Evolutionary conservation across 2,329 filamentous ascomycete genomes (phyloP).

Genomic region (Stachybotrys elegans): DNA sequence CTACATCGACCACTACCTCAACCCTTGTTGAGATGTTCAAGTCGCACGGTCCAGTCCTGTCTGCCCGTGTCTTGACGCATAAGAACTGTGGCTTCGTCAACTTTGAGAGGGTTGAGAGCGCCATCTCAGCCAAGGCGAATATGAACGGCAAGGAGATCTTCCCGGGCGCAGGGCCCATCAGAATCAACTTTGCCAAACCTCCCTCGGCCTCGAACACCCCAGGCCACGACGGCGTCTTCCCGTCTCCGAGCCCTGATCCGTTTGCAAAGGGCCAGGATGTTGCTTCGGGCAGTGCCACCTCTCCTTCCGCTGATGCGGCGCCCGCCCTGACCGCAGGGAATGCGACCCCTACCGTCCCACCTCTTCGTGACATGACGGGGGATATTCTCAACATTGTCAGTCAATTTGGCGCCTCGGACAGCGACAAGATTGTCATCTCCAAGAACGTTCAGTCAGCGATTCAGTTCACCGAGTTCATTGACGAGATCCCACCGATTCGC

Average conservation of each 20-base stretch:
- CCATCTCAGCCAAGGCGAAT: conserved; percentile 78
- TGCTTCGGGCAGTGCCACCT: conserved; percentile 21
- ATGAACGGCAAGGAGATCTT: conserved; percentile 98
- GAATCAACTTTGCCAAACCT: conserved; percentile 96
- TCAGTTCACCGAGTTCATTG: conserved; percentile 63
- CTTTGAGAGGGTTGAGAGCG: conserved; percentile 87
- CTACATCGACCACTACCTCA: conserved; percentile 91
- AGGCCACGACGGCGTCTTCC: conserved; percentile 79
- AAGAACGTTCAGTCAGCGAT: conserved; percentile 73
- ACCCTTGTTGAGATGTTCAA: conserved; percentile 94
- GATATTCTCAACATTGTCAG: conserved; percentile 83
- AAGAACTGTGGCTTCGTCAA: conserved; percentile 99
- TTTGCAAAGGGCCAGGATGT: conserved; percentile 56
- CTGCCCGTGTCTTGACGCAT: conserved; percentile 88
- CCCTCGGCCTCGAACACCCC: conserved; percentile 86
- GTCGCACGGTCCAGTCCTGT: conserved; percentile 85
- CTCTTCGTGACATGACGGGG: conserved; percentile 69
- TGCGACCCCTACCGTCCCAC: conserved; percentile 60
- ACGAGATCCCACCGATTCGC: conserved; percentile 83
- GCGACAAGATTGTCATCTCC: conserved; percentile 70
- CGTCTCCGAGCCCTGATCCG: conserved; percentile 86
- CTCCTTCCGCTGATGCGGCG: conserved; percentile 29
- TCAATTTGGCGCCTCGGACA: conserved; percentile 80
- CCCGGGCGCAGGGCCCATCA: conserved; percentile 87
- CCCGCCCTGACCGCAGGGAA: conserved; percentile 25